Conservation (phyloP, 805 yeast genomes). For the Komagataella pastoris region DNA sequence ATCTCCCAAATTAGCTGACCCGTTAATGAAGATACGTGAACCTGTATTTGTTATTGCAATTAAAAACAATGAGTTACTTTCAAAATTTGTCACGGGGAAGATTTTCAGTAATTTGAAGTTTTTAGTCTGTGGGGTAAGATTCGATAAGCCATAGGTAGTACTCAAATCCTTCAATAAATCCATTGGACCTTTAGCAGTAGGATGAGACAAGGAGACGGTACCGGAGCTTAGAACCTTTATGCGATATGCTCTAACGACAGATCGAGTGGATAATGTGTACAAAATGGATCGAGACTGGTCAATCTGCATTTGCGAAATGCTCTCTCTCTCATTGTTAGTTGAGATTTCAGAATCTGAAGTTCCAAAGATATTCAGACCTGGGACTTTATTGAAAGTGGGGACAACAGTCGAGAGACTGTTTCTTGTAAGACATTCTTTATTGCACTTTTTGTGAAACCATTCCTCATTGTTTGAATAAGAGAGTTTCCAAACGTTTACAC, state of each 20-base stretch:
- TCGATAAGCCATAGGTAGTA: constrained; percentile 19
- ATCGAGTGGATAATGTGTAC: constrained; percentile 72
- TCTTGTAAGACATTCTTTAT: constrained; percentile 72
- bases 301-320: constrained; percentile 47
- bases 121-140: constrained; percentile 38
- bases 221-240: constrained; percentile 28
- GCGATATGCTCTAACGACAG: constrained; percentile 70
- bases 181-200: constrained; percentile 24
- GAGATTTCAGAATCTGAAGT: constrained; percentile 6
- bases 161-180: constrained; percentile 35
- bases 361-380: constrained; percentile 14
- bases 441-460: constrained; percentile 78
- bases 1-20: constrained; percentile 21
- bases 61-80: constrained; percentile 56
- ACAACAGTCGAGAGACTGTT: constrained; percentile 40
- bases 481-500: constrained; percentile 75
- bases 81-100: constrained; percentile 44
- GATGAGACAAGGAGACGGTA: constrained; percentile 15
- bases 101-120: constrained; percentile 48
- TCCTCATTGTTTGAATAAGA: constrained; percentile 72
- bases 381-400: constrained; percentile 21
- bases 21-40: constrained; percentile 58
- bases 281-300: constrained; percentile 70
- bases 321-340: constrained; percentile 23
- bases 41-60: constrained; percentile 77